These are phyloP conservation scores for Oryza coarctata DNA, from an alignment of 176 grass and related monocot genomes.

Conservation along the genomic window DNA sequence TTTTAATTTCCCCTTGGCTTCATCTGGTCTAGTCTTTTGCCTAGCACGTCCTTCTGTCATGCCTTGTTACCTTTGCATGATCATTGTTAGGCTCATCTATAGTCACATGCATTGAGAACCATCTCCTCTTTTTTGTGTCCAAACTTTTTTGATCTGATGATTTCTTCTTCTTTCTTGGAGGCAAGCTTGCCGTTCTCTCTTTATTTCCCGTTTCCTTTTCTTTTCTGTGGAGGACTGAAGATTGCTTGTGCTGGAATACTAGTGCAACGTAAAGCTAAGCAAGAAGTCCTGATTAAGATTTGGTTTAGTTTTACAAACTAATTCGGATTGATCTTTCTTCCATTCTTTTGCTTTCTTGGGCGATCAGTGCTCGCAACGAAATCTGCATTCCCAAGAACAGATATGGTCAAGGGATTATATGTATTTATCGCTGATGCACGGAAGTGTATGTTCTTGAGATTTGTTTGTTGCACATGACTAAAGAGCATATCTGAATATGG, in stretches of 20 bases:
- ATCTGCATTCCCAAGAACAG: slow-evolving; percentile 1
- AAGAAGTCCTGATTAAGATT: not conserved
- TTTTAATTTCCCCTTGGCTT: slow-evolving; percentile 11
- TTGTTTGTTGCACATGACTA: not conserved
- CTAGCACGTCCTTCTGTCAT: slow-evolving; percentile 20
- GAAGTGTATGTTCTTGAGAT: slow-evolving; percentile 10
- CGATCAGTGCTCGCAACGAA: not conserved
- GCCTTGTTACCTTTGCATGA: not conserved
- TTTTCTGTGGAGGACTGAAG: not conserved
- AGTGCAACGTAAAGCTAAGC: slow-evolving; percentile 13
- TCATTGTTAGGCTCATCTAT: slow-evolving; percentile 11
- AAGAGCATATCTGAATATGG: not conserved
- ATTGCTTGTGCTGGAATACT: slow-evolving; percentile 2
- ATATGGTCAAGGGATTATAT: slow-evolving; percentile 7
- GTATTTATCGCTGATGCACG: not conserved
- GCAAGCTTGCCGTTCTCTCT: not conserved
- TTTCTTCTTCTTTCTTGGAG: not conserved
- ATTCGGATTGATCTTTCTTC: not conserved
- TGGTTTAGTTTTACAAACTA: not conserved
- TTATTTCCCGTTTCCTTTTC: not conserved
- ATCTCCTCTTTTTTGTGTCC: not conserved
- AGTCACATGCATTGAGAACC: not conserved
- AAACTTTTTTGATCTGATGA: not conserved
- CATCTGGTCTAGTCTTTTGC: slow-evolving; percentile 29
- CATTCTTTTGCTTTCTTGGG: not conserved